Base-by-base conservation (phyloP, 108 stramenopile genomes). In the Parietichytrium sp. region DNA sequence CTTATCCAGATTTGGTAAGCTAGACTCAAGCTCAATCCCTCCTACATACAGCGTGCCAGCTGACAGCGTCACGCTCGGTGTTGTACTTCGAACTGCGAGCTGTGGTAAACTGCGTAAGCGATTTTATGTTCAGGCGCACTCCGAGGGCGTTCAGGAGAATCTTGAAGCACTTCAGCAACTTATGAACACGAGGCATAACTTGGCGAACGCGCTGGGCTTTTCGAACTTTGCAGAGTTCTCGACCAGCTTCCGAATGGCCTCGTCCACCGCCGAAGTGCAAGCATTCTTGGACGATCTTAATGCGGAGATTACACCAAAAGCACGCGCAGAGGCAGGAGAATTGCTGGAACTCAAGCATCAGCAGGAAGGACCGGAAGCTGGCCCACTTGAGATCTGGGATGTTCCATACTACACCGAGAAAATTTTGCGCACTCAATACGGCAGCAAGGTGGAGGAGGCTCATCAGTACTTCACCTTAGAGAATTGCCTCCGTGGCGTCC, bases 331-430 rank as follows among this genome's bases (percentile, higher is more conserved):
- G 25, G 38, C 54, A 16, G 84, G 79, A 38, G 53, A 61, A 12
- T 33, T 85, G 50, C 82, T 85, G 10, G 78, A 80, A 6, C 92
- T 87, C 51, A 79, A 79, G 38, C 36, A 49, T 10, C n/a, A 25
- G 4, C 25, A 48, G 18, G 47, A 79, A 54, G n/a, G n/a, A n/a
- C 55, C 85, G 31, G 91, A 93, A 23, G 87, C 93, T 90, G 90
- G 87, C 51, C 27, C 90, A 26, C 31, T 96, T 33, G 85, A 95
- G 81, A 88, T 95, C 7, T 97, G 96, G 96, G 96, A 97, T 84
- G 78, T 95, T 1, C 86, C 91, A 3, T 95, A 85, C 85, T 95
- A 93, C 80, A 87, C 88, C 29, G 84, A 82, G 23, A 38, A 90
- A 4, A 16, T 94, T 36, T 91, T 23, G 13, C 15, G 29, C 26